Conservation (phyloP, 2,329 filamentous ascomycete genomes). For the Aspergillus ochraceoroseus region DNA sequence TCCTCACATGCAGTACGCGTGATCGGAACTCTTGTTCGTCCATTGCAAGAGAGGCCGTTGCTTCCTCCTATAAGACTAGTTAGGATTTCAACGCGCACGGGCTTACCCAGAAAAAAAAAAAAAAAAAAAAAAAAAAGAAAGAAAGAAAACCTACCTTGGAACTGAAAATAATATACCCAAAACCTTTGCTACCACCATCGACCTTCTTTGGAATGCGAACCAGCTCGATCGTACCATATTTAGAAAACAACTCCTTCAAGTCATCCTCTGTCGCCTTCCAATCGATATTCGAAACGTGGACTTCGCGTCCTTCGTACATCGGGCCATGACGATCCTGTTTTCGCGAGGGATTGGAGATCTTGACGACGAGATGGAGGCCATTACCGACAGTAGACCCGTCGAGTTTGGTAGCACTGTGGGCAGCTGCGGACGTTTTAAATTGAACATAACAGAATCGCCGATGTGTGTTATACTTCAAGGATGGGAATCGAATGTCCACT, state of each 20-base stretch:
- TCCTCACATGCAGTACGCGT: slow-evolving; percentile 62
- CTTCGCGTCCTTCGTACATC: slow-evolving; percentile 78
- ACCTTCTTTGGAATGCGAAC: slow-evolving; percentile 66
- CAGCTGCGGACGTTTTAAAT: slow-evolving; percentile 66
- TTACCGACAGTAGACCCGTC: slow-evolving; percentile 66
- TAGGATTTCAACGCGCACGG: slow-evolving; percentile 5
- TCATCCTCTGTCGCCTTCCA: slow-evolving; percentile 61
- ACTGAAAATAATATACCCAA: slow-evolving; percentile 73
- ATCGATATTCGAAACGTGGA: slow-evolving; percentile 70
- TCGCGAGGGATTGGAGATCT: slow-evolving; percentile 75
- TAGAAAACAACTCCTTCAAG: slow-evolving; percentile 64
- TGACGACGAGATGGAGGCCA: slow-evolving; percentile 64
- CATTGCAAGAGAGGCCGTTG: slow-evolving; percentile 61
- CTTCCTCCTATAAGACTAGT: slow-evolving; percentile 51
- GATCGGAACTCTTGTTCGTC: slow-evolving; percentile 66
- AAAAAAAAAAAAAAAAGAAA: background rate
- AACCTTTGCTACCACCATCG: slow-evolving; percentile 67
- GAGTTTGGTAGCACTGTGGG: slow-evolving; percentile 65
- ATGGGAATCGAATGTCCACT: slow-evolving; percentile 81
- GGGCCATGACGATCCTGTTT: slow-evolving; percentile 77
- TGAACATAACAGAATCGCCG: slow-evolving; percentile 95
- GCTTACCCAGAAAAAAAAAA: too few species aligned
- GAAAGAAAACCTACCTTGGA: slow-evolving; percentile 49
- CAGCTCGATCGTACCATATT: slow-evolving; percentile 69
- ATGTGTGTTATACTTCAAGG: slow-evolving; percentile 79